A percentile compares a stretch with the other conserved stretches of the same genome.
Evolutionary conservation across 768 basidiomycete genomes (phyloP).

Genomic region (Coprinellus micaceus): DNA sequence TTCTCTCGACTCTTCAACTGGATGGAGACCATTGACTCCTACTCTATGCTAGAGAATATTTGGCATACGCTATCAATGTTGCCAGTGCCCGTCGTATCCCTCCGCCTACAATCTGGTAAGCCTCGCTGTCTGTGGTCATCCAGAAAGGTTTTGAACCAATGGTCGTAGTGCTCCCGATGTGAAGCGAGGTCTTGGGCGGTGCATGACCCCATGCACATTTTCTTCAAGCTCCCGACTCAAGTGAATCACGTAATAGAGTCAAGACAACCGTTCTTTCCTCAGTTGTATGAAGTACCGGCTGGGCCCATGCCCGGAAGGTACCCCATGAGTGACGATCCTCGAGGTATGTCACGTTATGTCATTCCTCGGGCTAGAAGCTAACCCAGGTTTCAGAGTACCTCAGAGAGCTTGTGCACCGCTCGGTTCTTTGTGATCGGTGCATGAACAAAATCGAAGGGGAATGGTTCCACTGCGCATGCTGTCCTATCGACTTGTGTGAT

Average conservation of each 20-base stretch:
- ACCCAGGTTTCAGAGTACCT: constrained; percentile 52
- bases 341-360: constrained; percentile 39
- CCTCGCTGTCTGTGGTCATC: constrained; percentile 6
- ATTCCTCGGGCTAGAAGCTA: not conserved
- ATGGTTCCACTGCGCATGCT: constrained; percentile 91
- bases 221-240: constrained; percentile 83
- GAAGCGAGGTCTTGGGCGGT: constrained; percentile 72
- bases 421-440: constrained; percentile 84
- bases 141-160: not conserved
- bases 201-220: constrained; percentile 83
- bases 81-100: constrained; percentile 67
- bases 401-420: constrained; percentile 50
- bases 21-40: not conserved
- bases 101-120: constrained; percentile 71
- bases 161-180: constrained; percentile 71
- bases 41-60: constrained; percentile 52
- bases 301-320: constrained; percentile 47
- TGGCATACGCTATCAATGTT: constrained; percentile 86
- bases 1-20: not conserved
- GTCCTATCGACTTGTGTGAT: constrained; percentile 82
- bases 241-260: constrained; percentile 57
- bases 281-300: constrained; percentile 59
- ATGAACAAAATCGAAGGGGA: constrained; percentile 77
- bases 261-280: constrained; percentile 60
- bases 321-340: constrained; percentile 38